Base-by-base conservation (phyloP, 495 filamentous ascomycete genomes). In the Annulohypoxylon stygium region DNA sequence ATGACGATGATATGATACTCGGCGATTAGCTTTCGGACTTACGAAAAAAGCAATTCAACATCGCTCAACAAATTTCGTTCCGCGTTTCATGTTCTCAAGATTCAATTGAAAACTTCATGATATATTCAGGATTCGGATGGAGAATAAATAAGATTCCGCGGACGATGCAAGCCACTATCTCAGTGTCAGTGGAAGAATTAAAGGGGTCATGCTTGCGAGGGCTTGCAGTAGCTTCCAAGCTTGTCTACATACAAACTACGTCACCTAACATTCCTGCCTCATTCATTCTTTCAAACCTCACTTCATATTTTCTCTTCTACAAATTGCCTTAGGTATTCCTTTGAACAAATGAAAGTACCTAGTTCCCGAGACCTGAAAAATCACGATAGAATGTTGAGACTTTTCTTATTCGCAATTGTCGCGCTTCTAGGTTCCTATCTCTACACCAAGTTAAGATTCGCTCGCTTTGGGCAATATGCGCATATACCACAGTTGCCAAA, bases 401-500 rank as follows among this genome's bases (percentile, higher is more conserved):
- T 45, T 51, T 51, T 51, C 18, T 18, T 51, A 16, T 14, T 54
- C 25, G 23, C 30, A 3, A 16, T 54, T 33, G 9, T 33, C 9
- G 14, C 67, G 5, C 18, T 50, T 4, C 41, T 45, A n/a, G 11
- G 4, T n/a, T 45, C 41, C 4, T 70, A 70, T 20, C 59, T 70
- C 47, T 70, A 70, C 48, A 61, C 18, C 16, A 41, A 43, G n/a
- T 36, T 70, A 18, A 37, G 36, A 23, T 70, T 63, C 20, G n/a
- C 20, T 14, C 67, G 67, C 30, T 57, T 63, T 16, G 47, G 10
- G 45, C 71, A 83, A 53, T 81, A 74, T 61, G 74, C 75, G 2
- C 23, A 72, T 25, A 59, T 83, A 25, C 81, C 80, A 0, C 78
- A 81, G 55, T 57, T 71, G 14, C 74, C 71, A n/a, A 25, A 75